phyloP scores from a whole-genome alignment of 352 stramenopile species.

The Pilasporangium apinafurcum region DNA sequence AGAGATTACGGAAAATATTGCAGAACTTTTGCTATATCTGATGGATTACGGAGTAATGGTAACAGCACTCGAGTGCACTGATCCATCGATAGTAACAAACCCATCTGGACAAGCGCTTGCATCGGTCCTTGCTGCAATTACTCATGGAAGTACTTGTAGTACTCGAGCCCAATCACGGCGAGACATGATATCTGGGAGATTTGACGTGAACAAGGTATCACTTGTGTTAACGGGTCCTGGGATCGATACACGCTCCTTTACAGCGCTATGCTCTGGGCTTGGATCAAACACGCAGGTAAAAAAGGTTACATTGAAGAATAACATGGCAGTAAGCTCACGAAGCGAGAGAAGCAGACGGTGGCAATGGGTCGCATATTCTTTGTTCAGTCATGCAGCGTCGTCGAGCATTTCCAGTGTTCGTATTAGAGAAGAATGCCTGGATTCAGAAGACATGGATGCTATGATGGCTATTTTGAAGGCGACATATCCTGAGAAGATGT shows the following conservation, averaged over 20 bases:
- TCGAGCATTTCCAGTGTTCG: conserved; percentile 1
- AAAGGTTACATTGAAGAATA: conserved; percentile 1
- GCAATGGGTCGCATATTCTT: conserved; percentile 6
- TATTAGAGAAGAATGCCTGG: conserved; percentile 1
- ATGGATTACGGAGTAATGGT: too few species aligned
- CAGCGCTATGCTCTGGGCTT: conserved; percentile 2
- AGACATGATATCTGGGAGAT: neutral
- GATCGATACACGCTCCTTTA: too few species aligned
- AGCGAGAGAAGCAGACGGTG: neutral
- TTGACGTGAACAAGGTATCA: conserved; percentile 1
- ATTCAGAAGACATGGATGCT: neutral
- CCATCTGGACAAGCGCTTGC: too few species aligned
- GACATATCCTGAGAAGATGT: conserved; percentile 2
- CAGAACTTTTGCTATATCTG: too few species aligned
- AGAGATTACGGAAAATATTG: neutral
- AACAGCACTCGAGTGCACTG: too few species aligned
- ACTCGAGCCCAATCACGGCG: too few species aligned
- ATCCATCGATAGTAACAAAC: too few species aligned
- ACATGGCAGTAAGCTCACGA: neutral
- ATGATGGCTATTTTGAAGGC: neutral
- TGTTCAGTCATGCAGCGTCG: conserved; percentile 4
- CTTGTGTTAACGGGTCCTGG: too few species aligned
- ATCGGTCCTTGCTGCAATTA: too few species aligned
- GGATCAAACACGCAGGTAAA: neutral
- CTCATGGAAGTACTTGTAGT: too few species aligned